These are phyloP conservation scores for Sugiyamaella lignohabitans DNA, from an alignment of 805 yeast genomes.

Conservation along the genomic window DNA sequence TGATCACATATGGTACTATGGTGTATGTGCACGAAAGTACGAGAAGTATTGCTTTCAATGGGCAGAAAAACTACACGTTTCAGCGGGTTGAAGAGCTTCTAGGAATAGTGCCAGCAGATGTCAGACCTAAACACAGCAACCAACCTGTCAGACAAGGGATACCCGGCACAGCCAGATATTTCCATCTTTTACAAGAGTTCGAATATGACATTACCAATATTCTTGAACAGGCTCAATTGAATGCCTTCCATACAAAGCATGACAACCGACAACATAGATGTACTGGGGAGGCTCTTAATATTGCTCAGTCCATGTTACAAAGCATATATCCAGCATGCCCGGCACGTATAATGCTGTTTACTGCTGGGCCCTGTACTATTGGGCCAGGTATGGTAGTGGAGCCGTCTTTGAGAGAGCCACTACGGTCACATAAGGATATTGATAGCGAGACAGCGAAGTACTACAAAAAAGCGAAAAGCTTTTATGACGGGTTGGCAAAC, in stretches of 20 bases:
- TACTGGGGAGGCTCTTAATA: constrained; percentile 79
- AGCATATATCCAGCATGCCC: constrained; percentile 69
- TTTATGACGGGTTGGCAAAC: constrained; percentile 65
- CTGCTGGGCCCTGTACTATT: constrained; percentile 86
- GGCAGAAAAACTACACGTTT: constrained; percentile 67
- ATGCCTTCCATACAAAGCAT: constrained; percentile 71
- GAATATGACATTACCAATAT: constrained; percentile 71
- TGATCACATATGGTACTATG: constrained; percentile 84
- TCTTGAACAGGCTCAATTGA: constrained; percentile 62
- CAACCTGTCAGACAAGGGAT: not conserved
- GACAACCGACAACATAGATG: constrained; percentile 69
- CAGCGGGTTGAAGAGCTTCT: constrained; percentile 53
- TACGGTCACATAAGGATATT: constrained; percentile 88
- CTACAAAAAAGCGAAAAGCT: constrained; percentile 75
- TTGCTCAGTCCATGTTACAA: constrained; percentile 71
- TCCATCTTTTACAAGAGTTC: constrained; percentile 61
- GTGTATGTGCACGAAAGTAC: constrained; percentile 77
- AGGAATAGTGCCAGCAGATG: constrained; percentile 35
- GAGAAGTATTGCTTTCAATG: constrained; percentile 75
- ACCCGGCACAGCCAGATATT: constrained; percentile 34
- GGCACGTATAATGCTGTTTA: constrained; percentile 72
- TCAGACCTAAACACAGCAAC: constrained; percentile 12
- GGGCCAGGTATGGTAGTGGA: constrained; percentile 86
- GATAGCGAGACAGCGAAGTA: constrained; percentile 84
- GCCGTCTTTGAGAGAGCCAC: constrained; percentile 78